These are phyloP conservation scores for Microdochium bolleyi DNA, from an alignment of 2,329 filamentous ascomycete genomes.

Conservation along the genomic window DNA sequence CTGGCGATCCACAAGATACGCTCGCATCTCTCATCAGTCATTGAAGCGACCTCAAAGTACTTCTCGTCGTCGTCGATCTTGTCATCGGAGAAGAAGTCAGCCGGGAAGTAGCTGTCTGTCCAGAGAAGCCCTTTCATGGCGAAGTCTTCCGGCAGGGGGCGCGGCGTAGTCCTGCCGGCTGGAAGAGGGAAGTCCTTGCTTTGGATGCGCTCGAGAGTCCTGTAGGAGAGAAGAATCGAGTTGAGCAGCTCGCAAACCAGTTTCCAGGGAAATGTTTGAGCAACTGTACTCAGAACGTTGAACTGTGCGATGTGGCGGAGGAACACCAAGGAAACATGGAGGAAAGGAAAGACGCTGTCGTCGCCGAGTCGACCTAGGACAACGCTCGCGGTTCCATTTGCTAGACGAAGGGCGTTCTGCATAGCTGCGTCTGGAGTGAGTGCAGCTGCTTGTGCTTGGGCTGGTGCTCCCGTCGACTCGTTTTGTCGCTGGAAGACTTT, in stretches of 20 bases:
- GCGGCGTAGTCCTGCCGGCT: constrained; percentile 30
- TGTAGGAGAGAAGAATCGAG: constrained; percentile 21
- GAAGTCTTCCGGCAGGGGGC: constrained; percentile 63
- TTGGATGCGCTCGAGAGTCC: constrained; percentile 26
- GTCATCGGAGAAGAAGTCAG: constrained; percentile 48
- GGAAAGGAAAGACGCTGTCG: constrained; percentile 50
- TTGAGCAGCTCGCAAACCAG: constrained; percentile 33
- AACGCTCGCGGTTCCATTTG: constrained; percentile 18
- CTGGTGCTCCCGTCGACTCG: constrained; percentile 11
- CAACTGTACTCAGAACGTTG: constrained; percentile 33
- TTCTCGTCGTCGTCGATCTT: constrained; percentile 62
- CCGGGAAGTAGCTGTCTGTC: constrained; percentile 48
- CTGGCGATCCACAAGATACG: constrained; percentile 51
- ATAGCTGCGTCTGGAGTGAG: constrained; percentile 3
- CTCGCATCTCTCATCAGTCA: constrained; percentile 47
- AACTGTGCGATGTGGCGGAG: constrained; percentile 35
- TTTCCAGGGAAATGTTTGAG: constrained; percentile 44
- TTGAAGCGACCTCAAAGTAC: constrained; percentile 52
- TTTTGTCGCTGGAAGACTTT: constrained; percentile 24
- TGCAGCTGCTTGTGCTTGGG: constrained; percentile 12
- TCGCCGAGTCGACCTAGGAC: constrained; percentile 46
- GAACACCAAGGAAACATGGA: constrained; percentile 57
- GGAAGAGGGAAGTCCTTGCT: constrained; percentile 37
- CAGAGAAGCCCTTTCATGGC: constrained; percentile 56
- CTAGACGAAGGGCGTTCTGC: constrained; percentile 14